These are phyloP conservation scores for Catunica adiposa DNA, from an alignment of 2,329 filamentous ascomycete genomes.

Conservation along the genomic window DNA sequence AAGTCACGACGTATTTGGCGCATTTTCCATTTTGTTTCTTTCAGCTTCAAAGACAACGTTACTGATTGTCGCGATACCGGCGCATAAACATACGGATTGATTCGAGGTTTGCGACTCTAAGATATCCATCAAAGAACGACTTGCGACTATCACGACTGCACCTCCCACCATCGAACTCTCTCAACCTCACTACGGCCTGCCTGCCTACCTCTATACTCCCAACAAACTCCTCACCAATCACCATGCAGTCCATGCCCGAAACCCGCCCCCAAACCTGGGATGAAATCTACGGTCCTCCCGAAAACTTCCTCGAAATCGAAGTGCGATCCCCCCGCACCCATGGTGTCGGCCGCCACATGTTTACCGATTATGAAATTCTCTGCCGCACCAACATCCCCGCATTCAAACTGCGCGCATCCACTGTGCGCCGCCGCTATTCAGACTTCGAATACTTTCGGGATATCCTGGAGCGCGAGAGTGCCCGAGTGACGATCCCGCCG, in stretches of 20 bases:
- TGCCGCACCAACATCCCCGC: slow-evolving; percentile 97
- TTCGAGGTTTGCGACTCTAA: background rate
- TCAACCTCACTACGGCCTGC: background rate
- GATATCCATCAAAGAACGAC: too few species aligned
- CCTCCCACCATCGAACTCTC: background rate
- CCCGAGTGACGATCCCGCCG: slow-evolving; percentile 86
- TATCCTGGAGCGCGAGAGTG: slow-evolving; percentile 87
- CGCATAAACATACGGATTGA: background rate
- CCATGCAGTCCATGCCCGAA: slow-evolving; percentile 51
- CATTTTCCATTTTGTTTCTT: too few species aligned
- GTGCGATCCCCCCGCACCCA: slow-evolving; percentile 87
- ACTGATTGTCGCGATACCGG: too few species aligned
- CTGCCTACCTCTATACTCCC: too few species aligned
- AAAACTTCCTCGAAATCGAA: slow-evolving; percentile 98
- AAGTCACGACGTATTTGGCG: too few species aligned
- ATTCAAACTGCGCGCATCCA: slow-evolving; percentile 83
- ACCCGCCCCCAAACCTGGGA: slow-evolving; percentile 89
- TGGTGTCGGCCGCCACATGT: slow-evolving; percentile 89
- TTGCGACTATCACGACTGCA: background rate
- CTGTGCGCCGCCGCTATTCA: slow-evolving; percentile 83
- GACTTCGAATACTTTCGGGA: slow-evolving; percentile 99
- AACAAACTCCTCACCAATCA: slow-evolving; percentile 25
- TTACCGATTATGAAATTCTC: slow-evolving; percentile 96
- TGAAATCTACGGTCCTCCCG: slow-evolving; percentile 94
- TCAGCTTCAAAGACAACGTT: too few species aligned